phyloP scores from a whole-genome alignment of 345 rosid genomes.

The Hibiscus syriacus region DNA sequence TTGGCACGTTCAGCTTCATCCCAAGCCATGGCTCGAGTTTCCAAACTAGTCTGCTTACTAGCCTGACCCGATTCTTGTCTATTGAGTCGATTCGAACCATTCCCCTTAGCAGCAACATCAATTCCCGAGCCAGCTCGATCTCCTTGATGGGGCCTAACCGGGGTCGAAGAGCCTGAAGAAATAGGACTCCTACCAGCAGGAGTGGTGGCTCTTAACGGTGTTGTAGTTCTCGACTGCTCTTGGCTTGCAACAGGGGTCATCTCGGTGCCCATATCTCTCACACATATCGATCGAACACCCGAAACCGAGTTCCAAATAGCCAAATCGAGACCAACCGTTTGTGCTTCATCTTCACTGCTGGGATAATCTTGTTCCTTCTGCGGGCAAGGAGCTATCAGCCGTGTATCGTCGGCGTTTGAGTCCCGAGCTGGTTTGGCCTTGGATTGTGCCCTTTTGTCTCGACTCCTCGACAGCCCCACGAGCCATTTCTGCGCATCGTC shows the following conservation, averaged over 20 bases:
- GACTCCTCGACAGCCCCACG: conserved; percentile 60
- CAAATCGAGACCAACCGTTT: conserved; percentile 72
- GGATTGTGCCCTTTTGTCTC: conserved; percentile 36
- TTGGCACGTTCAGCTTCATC: conserved; percentile 92
- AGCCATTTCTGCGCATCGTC: conserved; percentile 99
- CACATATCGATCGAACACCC: conserved; percentile 60
- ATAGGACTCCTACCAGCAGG: conserved; percentile 72
- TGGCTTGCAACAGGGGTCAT: conserved; percentile 91
- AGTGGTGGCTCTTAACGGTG: conserved; percentile 73
- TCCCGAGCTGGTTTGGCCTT: conserved; percentile 55
- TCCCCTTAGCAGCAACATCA: conserved; percentile 16
- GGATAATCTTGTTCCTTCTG: conserved; percentile 56
- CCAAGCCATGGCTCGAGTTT: conserved; percentile 79
- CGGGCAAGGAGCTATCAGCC: conserved; percentile 79
- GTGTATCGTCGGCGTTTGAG: conserved; percentile 85
- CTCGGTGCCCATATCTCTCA: conserved; percentile 96
- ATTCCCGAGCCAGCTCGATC: conserved; percentile 5
- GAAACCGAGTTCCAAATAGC: conserved; percentile 43
- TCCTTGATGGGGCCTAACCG: conserved; percentile 41
- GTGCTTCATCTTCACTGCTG: conserved; percentile 48
- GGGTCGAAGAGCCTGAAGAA: conserved; percentile 70
- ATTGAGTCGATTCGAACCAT: neutral
- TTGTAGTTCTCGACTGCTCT: conserved; percentile 86
- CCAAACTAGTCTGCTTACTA: conserved; percentile 44
- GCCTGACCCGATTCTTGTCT: conserved; percentile 19